A percentile compares a stretch with the other conserved stretches of the same genome.
Evolutionary conservation across 1,139 yeast species (phyloP).

Genomic region (Sugiyamaella sp.): DNA sequence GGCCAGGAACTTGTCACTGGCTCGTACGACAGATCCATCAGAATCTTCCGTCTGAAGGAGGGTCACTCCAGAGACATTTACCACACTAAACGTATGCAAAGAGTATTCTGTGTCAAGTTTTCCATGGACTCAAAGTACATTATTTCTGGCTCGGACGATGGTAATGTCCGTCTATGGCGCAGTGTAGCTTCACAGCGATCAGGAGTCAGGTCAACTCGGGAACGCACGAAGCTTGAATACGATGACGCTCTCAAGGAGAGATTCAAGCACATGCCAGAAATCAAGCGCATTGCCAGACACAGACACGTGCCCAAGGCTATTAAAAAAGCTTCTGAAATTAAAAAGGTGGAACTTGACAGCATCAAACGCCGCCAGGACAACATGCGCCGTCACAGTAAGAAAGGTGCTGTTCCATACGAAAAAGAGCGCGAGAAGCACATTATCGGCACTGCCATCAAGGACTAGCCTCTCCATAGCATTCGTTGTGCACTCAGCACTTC

Average conservation of each 20-base stretch:
- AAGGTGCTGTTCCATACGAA: constrained; percentile 60
- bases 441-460: constrained; percentile 73
- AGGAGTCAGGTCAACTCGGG: constrained; percentile 75
- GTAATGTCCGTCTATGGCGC: constrained; percentile 93
- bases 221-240: constrained; percentile 83
- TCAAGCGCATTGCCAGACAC: constrained; percentile 84
- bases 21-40: constrained; percentile 88
- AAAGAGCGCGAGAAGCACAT: constrained; percentile 82
- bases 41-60: constrained; percentile 72
- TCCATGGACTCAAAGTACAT: constrained; percentile 89
- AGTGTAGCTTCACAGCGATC: constrained; percentile 82
- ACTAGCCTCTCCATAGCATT: neutral
- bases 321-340: constrained; percentile 59
- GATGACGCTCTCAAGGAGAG: constrained; percentile 90
- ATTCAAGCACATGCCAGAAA: constrained; percentile 95
- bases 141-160: constrained; percentile 92
- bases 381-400: constrained; percentile 74
- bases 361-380: constrained; percentile 81
- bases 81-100: constrained; percentile 98
- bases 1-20: constrained; percentile 97
- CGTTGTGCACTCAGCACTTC: neutral
- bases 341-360: constrained; percentile 69
- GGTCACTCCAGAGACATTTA: constrained; percentile 96
- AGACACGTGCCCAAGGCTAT: constrained; percentile 51
- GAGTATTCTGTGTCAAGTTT: constrained; percentile 79